Percentiles rank a stretch among this genome's conserved stretches.
Conservation (phyloP, 495 filamentous ascomycete species). For the Penicillium angulare region DNA sequence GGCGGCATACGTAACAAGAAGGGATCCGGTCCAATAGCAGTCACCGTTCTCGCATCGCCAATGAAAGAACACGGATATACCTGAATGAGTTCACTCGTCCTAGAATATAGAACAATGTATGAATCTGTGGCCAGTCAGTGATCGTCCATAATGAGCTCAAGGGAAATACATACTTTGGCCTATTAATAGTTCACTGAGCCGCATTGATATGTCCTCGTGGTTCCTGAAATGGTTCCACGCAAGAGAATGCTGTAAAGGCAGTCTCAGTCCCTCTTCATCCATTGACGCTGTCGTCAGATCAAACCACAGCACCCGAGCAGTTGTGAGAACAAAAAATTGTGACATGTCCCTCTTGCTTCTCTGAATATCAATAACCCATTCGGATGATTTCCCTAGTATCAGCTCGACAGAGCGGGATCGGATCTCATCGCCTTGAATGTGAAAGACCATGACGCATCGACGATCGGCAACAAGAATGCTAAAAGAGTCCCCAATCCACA, state of each 20-base stretch:
- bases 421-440: conserved; percentile 19
- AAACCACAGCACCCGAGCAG: conserved; percentile 41
- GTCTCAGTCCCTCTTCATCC: conserved; percentile 7
- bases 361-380: conserved; percentile 56
- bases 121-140: conserved; percentile 21
- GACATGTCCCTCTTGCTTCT: conserved; percentile 43
- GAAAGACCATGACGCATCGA: conserved; percentile 38
- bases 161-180: conserved; percentile 26
- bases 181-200: conserved; percentile 29
- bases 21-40: conserved; percentile 35
- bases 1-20: conserved; percentile 38
- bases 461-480: conserved; percentile 49
- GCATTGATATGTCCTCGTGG: conserved; percentile 43
- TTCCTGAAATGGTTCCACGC: conserved; percentile 49
- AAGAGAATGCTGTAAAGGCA: conserved; percentile 25
- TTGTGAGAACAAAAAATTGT: conserved; percentile 58
- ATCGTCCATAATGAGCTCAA: not conserved
- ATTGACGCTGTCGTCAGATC: conserved; percentile 18
- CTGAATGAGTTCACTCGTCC: conserved; percentile 34
- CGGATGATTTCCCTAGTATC: conserved; percentile 32
- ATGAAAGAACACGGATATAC: conserved; percentile 34
- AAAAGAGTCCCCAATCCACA: conserved; percentile 47
- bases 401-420: conserved; percentile 33
- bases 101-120: conserved; percentile 45
- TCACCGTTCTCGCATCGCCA: conserved; percentile 12